These are phyloP conservation scores for Pyrenochaeta sp. DNA, from an alignment of 2,329 filamentous ascomycete species.

Conservation along the genomic window DNA sequence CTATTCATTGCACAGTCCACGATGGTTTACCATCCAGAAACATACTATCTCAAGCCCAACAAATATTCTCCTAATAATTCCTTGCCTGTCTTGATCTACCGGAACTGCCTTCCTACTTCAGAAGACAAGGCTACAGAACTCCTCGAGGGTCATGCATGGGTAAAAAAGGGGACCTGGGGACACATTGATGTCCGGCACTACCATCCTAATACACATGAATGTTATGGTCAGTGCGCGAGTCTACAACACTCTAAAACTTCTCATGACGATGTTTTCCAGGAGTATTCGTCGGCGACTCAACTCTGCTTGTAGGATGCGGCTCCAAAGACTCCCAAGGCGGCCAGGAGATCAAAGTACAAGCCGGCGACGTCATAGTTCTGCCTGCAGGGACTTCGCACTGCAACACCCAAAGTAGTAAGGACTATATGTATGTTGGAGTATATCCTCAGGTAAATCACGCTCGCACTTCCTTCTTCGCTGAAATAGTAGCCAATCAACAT, in stretches of 20 bases:
- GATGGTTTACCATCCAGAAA: not conserved
- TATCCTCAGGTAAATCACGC: not conserved
- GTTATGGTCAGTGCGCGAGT: not conserved
- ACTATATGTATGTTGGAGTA: not conserved
- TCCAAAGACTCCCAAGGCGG: not conserved
- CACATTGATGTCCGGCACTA: not conserved
- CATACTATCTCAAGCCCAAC: not conserved
- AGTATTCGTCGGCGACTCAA: not conserved
- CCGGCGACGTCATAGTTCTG: slow-evolving; percentile 3
- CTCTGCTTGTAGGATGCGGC: not conserved
- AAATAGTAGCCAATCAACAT: too few relatives aligned
- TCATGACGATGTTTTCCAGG: too few relatives aligned
- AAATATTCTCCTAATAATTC: not conserved
- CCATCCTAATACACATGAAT: slow-evolving; percentile 4
- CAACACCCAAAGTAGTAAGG: not conserved
- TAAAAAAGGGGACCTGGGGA: slow-evolving; percentile 1
- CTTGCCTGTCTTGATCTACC: not conserved
- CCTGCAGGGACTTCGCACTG: slow-evolving; percentile 3
- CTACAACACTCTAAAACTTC: not conserved
- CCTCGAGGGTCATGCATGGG: not conserved
- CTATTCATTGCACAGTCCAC: not conserved
- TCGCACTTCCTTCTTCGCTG: too few relatives aligned
- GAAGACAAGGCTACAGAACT: not conserved
- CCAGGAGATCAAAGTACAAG: not conserved
- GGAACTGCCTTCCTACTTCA: not conserved